A percentile compares a stretch with the other conserved stretches of the same genome.
These are phyloP conservation scores for Lactarius indigo DNA, from an alignment of 768 basidiomycete species.

Conservation along the genomic window DNA sequence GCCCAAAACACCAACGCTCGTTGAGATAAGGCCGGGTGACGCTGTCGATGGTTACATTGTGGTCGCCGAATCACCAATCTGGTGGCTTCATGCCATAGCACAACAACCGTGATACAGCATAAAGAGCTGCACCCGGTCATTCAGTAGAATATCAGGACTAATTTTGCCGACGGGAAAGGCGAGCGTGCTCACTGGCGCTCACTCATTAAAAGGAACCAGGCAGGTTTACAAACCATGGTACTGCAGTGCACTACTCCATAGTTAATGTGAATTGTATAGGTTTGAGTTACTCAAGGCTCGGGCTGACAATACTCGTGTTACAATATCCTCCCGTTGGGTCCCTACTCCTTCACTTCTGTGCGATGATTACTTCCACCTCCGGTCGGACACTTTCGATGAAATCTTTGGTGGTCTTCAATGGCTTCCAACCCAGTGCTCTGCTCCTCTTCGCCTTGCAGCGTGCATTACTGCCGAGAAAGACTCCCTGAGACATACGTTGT, in stretches of 20 bases:
- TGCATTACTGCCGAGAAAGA: slow-evolving; percentile 36
- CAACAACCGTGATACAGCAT: background rate
- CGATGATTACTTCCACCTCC: slow-evolving; percentile 38
- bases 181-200: background rate
- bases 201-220: background rate
- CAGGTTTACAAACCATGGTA: background rate
- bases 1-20: background rate
- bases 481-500: slow-evolving; percentile 11
- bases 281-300: background rate
- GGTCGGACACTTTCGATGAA: slow-evolving; percentile 46
- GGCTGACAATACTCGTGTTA: background rate
- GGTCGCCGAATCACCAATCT: background rate
- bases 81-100: background rate
- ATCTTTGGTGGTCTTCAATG: slow-evolving; percentile 45
- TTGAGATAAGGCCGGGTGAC: background rate
- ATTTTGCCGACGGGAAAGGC: background rate
- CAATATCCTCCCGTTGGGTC: too few species aligned
- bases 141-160: background rate
- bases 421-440: slow-evolving; percentile 50
- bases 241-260: background rate
- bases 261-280: background rate
- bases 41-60: background rate
- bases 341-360: slow-evolving; percentile 4
- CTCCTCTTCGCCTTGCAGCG: slow-evolving; percentile 43
- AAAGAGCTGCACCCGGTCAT: background rate